Evolutionary conservation across 306 rosid genomes (phyloP), one percentile per base, ranked within the genome.

Genomic region (Dryas octopetala): DNA sequence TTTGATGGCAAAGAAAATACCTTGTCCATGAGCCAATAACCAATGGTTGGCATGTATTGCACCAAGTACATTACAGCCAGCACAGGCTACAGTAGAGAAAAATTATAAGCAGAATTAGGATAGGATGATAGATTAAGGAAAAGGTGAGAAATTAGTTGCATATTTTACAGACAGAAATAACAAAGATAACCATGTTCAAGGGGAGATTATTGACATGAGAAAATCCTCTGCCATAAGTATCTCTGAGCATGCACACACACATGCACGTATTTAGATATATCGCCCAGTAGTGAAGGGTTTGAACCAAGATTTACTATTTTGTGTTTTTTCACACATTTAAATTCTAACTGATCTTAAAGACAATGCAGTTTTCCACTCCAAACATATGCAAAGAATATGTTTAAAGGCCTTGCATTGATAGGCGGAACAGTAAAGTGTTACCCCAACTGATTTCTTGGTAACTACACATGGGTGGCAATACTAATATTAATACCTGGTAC

Each of bases 21-120:
- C 98, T 93, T 91, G 87, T 91, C 98, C 98, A 91, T 91, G 80
- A 91, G 77, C 98, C 98, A 93, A 85, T 83, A 89, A 75, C 98
- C 98, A 66, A 93, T 45, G 10, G 87, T 83, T 70, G 98, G 97
- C 96, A 86, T 84, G 91, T 89, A 93, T 70, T 91, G 98, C 84
- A 91, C 97, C 66, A 91, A 86, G 79, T 93, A 91, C 98, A 93
- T 91, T 76, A 91, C 91, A 12, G 87, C 88, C 58, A 93, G 96
- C 71, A 93, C 93, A 64, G 98, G 96, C 98, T 93, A 87, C 83
- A 81, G 60, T 41, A 68, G 78, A 28, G 51, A 65, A 50, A 52
- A 43, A 45, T 6, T 13, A 70, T 13, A 45, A 47, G 53, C 50
- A 10, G 14, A 23, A 49, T 38, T 63, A 62, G 15, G 47, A 68